Evolutionary conservation across 2,329 filamentous ascomycete genomes (phyloP).

Genomic region (Dendryphion nanum): DNA sequence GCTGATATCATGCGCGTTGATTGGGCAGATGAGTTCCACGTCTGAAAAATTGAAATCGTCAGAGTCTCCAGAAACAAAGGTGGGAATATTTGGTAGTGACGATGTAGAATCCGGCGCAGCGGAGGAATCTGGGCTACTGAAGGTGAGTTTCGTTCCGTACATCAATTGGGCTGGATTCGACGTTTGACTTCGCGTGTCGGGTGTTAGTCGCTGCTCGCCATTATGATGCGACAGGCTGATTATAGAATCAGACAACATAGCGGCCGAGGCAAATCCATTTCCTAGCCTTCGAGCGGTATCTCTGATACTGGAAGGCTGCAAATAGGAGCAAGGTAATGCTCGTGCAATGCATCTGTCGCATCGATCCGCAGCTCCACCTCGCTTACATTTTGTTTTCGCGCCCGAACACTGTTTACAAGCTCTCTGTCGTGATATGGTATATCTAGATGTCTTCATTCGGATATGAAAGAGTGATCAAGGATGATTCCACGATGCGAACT

Average conservation of each 20-base stretch:
- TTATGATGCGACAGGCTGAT: background rate
- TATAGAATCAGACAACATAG: background rate
- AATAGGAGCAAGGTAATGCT: background rate
- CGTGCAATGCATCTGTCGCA: background rate
- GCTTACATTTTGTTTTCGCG: conserved; percentile 31
- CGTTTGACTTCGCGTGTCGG: background rate
- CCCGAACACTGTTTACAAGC: conserved; percentile 39
- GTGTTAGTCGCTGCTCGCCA: background rate
- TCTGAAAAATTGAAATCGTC: conserved; percentile 40
- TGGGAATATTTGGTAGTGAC: background rate
- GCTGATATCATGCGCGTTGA: conserved; percentile 48
- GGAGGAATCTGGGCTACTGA: background rate
- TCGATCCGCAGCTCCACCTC: background rate
- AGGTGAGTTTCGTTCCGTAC: background rate
- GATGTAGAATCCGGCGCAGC: background rate
- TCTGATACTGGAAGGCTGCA: background rate
- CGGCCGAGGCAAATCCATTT: too few relatives aligned
- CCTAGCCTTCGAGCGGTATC: background rate
- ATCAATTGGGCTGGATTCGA: background rate
- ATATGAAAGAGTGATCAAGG: too few relatives aligned
- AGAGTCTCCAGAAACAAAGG: conserved; percentile 32
- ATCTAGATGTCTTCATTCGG: conserved; percentile 32
- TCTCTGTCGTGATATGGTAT: conserved; percentile 42
- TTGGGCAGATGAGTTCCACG: conserved; percentile 45
- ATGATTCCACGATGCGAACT: too few relatives aligned